A percentile compares a stretch with the other conserved stretches of the same genome.
These are phyloP conservation scores for Fusarium sp. DNA, from an alignment of 2,329 filamentous ascomycete species.

Conservation along the genomic window DNA sequence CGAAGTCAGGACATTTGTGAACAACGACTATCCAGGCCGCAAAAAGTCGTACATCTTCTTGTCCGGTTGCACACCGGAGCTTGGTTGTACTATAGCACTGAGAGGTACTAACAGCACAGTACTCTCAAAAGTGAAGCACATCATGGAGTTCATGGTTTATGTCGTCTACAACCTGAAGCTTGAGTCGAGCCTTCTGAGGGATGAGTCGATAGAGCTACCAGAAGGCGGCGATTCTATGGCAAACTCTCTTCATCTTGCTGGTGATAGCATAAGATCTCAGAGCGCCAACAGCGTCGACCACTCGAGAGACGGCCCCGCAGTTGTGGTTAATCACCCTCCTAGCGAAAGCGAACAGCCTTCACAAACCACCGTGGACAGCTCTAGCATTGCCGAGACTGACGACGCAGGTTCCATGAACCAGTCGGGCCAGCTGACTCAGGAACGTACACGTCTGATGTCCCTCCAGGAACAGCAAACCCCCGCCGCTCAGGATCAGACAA, in stretches of 20 bases:
- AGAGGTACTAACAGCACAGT: conserved; percentile 81
- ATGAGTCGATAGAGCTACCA: conserved; percentile 90
- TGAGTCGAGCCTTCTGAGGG: conserved; percentile 92
- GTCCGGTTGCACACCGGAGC: conserved; percentile 87
- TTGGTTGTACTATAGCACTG: conserved; percentile 94
- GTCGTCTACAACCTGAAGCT: conserved; percentile 98
- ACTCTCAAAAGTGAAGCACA: conserved; percentile 85
- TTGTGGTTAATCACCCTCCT: conserved; percentile 54
- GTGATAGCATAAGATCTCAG: conserved; percentile 56
- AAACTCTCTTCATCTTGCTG: conserved; percentile 57
- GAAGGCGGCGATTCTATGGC: conserved; percentile 62
- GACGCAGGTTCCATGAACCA: conserved; percentile 49
- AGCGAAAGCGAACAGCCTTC: conserved; percentile 56
- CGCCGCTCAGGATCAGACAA: conserved; percentile 64
- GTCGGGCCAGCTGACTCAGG: conserved; percentile 41
- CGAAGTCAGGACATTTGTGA: conserved; percentile 95
- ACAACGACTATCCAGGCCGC: conserved; percentile 76
- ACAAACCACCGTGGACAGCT: conserved; percentile 52
- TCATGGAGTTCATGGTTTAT: conserved; percentile 99
- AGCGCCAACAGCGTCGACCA: conserved; percentile 51
- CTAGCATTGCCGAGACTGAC: conserved; percentile 47
- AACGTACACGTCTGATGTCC: conserved; percentile 51
- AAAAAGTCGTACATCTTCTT: conserved; percentile 98
- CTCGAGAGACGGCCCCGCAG: conserved; percentile 49
- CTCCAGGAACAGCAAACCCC: conserved; percentile 62